Evolutionary conservation across 768 basidiomycete species (phyloP), one percentile per base, ranked within the genome.

Genomic region (Trametes punicea): DNA sequence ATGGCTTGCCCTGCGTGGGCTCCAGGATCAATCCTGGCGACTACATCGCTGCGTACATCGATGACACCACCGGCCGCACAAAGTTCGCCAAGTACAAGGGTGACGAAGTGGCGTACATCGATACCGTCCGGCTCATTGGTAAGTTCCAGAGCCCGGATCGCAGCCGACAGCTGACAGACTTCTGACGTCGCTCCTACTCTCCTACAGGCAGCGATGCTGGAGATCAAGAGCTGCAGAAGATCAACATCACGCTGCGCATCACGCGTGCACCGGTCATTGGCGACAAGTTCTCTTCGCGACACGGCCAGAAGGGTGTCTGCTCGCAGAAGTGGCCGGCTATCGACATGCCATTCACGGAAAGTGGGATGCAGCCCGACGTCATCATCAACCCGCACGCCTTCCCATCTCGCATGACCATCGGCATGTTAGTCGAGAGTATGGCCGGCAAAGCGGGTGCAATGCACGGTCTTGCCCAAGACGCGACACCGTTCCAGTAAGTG

Each of bases 351-450:
- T 98, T 99, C 80, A 87, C 86, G 65, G 97, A 99, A 75, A 96
- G 92, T 55, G 97, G 97, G 15, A 94, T 99, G 81, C 96, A 98
- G 71, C 97, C 97, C 1, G 97, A 99, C 72, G 84, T 99, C 46
- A 98, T 99, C 70, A 98, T 99, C 77, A 99, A 99, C 73, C 97
- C 97, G 31, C 97, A 99, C 70, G 97, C 97, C 15, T 99, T 99
- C 79, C 97, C 97, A 2, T 90, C 87, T 78, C 91, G 97, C 64
- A 99, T 99, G 97, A 99, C 97, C 1, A 99, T 99, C 65, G 97
- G 97, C 56, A 99, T 99, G 97, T 86, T 99, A 69, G 93, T 99
- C 55, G 97, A 99, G 78, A 96, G 93, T 73, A 87, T 98, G 85
- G 97, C 97, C 0, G 97, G 97, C n/a, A 99, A 99, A 72, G 90